Conservation (phyloP, 1,284 basidiomycete species). For the Ceratobasidium sp. region DNA sequence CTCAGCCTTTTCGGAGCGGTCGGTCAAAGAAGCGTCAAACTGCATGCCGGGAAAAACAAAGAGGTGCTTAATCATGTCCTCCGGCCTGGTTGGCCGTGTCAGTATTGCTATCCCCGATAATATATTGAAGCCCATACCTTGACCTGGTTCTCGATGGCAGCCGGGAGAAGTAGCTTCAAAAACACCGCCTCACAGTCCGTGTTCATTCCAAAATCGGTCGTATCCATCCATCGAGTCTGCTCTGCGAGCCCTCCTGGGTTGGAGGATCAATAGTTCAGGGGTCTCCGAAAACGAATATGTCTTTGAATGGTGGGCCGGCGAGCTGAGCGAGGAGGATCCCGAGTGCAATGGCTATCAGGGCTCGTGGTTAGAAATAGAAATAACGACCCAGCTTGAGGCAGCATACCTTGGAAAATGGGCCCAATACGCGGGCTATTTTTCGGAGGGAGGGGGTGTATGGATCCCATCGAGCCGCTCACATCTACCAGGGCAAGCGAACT, state of each 20-base stretch:
- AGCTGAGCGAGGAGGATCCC: slow-evolving; percentile 71
- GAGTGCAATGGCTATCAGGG: slow-evolving; percentile 62
- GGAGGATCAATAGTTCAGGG: slow-evolving; percentile 64
- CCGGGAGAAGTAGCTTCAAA: slow-evolving; percentile 66
- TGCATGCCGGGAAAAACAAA: slow-evolving; percentile 84
- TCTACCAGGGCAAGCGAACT: slow-evolving; percentile 75
- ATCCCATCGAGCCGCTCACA: slow-evolving; percentile 77
- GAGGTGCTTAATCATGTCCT: slow-evolving; percentile 73
- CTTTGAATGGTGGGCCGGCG: slow-evolving; percentile 69
- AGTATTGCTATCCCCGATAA: background rate
- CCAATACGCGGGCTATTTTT: slow-evolving; percentile 22
- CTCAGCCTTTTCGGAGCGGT: slow-evolving; percentile 56
- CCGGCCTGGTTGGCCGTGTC: slow-evolving; percentile 52
- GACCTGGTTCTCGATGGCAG: slow-evolving; percentile 65
- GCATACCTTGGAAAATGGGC: slow-evolving; percentile 63
- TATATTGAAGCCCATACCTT: slow-evolving; percentile 47
- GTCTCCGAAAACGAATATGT: slow-evolving; percentile 68
- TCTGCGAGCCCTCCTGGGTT: slow-evolving; percentile 54
- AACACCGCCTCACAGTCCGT: slow-evolving; percentile 72
- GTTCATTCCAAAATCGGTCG: slow-evolving; percentile 64
- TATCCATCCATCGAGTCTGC: slow-evolving; percentile 57
- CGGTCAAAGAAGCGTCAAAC: slow-evolving; percentile 62
- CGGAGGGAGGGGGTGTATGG: slow-evolving; percentile 1
- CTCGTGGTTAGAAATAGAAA: background rate
- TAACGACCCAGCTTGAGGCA: background rate